Evolutionary conservation across 805 yeast genomes (phyloP), one percentile per base, ranked within the genome.

Genomic region (Barnettozyma pratensis): DNA sequence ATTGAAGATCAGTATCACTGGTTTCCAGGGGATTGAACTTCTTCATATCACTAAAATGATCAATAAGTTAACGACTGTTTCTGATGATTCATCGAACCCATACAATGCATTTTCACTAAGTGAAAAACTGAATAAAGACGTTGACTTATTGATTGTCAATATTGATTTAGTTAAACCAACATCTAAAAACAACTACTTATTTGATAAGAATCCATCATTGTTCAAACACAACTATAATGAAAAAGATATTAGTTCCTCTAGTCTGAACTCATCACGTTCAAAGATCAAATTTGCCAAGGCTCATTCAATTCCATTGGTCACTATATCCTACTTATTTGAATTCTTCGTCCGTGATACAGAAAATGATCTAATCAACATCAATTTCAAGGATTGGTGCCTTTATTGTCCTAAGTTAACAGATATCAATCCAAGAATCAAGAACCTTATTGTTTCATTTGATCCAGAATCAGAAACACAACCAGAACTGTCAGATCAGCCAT

Each of bases 21-120:
- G 96, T 4, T 88, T 84, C 62, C 74, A 81, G 25, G 96, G 95
- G 0, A 80, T 86, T 29, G 95, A 88, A 63, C 66, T 80, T 14
- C 66, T 86, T 39, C 96, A 88, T 65, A 60, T 85, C 10, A 79
- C 77, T 7, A 85, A 85, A 59, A 71, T 92, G 40, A 71, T 88
- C 7, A 58, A 47, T 14, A 52, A 68, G 19, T 60, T 75, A 30
- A 57, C 45, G 39, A 85, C 27, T 81, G 84, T 28, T 78, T 83
- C 45, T 68, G 70, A 38, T 72, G 74, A 46, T 67, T 73, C 19
- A 5, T 26, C 12, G 4, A 38, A 28, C 12, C 37, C 44, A 8
- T 32, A 25, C 7, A 39, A 39, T n/a, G 27, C 37, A 2, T 44
- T 47, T 28, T 39, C 27, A 9, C n/a, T 47, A n/a, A 7, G 19